Base-by-base conservation (phyloP, 306 rosid genomes). In the Gleditsia sinensis region DNA sequence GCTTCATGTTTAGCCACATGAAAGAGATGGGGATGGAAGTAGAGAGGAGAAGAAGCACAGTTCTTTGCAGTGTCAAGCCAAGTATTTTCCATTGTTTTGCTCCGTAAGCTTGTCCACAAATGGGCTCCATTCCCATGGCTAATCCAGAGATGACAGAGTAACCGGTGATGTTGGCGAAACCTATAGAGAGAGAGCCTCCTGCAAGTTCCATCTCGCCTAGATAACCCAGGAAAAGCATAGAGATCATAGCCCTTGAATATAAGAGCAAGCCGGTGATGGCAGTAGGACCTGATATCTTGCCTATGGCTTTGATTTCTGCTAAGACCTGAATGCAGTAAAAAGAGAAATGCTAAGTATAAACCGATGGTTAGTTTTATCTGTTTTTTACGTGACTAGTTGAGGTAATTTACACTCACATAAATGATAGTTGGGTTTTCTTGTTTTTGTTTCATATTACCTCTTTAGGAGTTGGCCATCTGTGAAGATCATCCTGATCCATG, bases 71-170 rank as follows among this genome's bases (percentile, higher is more conserved):
- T 4, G 98, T 92, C 23, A 90, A 69, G 25, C 98, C 99, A 12
- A 90, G 97, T 1, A 90, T 79, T 42, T 92, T 95, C 99, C 88
- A 72, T 75, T 94, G 96, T 69, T 92, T 86, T 8, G 99, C 99
- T 17, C 98, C 99, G 49, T 82, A 87, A 54, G 99, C 99, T 82
- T 95, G 98, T 2, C 98, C 99, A 40, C 99, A 95, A 72, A 95
- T 95, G 40, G 99, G 98, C 65, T 95, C 99, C 99, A 95, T 95
- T 21, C 99, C 99, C 99, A 95, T 92, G 73, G 99, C 98, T 32
- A 95, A 80, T 0, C 99, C 99, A 13, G 99, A 95, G 67, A 95
- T 90, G 4, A 95, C 92, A 60, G 99, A 95, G 93, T 95, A 95
- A 49, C 99, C 99, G n/a, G 98, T 95, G 88, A 95, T 95, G 82